Evolutionary conservation across 495 filamentous ascomycete species (phyloP), one percentile per base, ranked within the genome.

Genomic region (Penicillium egyptiacum): DNA sequence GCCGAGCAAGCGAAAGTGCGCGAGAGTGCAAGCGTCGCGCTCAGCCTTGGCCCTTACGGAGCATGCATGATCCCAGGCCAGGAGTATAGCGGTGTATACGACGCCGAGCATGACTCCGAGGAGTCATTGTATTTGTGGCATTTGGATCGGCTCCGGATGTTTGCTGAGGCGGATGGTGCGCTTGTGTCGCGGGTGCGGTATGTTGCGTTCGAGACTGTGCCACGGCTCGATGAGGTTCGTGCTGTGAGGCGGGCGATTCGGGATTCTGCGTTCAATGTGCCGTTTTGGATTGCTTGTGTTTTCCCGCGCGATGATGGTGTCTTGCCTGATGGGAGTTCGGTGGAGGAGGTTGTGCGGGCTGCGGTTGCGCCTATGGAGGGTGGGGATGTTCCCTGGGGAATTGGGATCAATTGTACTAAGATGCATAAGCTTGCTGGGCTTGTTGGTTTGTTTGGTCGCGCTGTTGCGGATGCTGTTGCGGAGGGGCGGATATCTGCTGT

Each of bases 371-470:
- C 51, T 2, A 12, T 52, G 2, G 58, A 64, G 10, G 53, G 31
- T 10, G 70, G 64, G 25, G 65, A 62, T 7, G 51, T 66, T 4
- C 85, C 86, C 0, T 85, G 81, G 81, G 85, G 81, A 0, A 77
- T 89, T 44, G 86, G 86, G 1, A 77, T 88, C 54, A 89, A 89
- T 64, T 89, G 86, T 65, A 88, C 85, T 3, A 82, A 80, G 58
- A 68, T 86, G 52, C 65, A 69, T 22, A 83, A 83, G 50, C 72
- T 88, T 4, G 58, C 67, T 4, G 56, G 61, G 2, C 61, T 88
- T 31, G 68, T 87, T 22, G 51, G 59, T 7, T 60, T 66, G 42
- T 82, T 83, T 58, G 78, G 79, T 23, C 56, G 54, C 19, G 52
- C 78, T 46, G 22, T 47, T 20, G 44, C 23, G 22, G 53, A 35